phyloP scores from a whole-genome alignment of 169 alveolate species.

The Plasmodium coatneyi region DNA sequence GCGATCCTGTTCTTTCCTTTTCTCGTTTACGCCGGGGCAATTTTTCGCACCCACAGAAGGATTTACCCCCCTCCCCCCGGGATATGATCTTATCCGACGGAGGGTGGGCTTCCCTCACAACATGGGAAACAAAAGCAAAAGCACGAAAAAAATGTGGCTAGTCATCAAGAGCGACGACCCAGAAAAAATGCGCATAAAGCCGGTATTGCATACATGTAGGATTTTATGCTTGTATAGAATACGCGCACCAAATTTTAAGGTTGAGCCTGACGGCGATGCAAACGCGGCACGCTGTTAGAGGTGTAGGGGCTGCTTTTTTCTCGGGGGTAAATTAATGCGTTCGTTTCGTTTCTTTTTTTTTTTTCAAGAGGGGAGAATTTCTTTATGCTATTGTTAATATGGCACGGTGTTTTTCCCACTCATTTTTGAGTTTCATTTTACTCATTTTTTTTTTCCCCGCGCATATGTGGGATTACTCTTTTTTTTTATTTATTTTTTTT shows the following conservation, averaged over 20 bases:
- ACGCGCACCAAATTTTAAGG: not conserved
- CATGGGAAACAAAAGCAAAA: not conserved
- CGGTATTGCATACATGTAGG: not conserved
- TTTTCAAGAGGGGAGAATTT: not conserved
- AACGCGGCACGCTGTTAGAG: constrained; percentile 23
- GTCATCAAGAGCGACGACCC: not conserved
- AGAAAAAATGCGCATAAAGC: not conserved
- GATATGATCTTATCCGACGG: not conserved
- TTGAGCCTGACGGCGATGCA: not conserved
- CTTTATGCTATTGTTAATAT: not conserved
- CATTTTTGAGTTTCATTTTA: not conserved
- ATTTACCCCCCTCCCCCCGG: not conserved
- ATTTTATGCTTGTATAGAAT: not conserved
- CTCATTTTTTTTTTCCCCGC: not conserved
- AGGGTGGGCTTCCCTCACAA: not conserved
- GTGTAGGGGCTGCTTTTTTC: constrained; percentile 27
- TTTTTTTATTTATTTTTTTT: too few relatives aligned
- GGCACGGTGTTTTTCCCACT: not conserved
- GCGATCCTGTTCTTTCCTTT: not conserved
- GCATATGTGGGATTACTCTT: not conserved
- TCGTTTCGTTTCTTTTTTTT: not conserved
- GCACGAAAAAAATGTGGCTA: not conserved
- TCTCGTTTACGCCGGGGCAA: not conserved
- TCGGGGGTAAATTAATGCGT: not conserved
- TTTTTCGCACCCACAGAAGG: not conserved